These are phyloP conservation scores for Mycena amicta DNA, from an alignment of 768 basidiomycete species.

Conservation along the genomic window DNA sequence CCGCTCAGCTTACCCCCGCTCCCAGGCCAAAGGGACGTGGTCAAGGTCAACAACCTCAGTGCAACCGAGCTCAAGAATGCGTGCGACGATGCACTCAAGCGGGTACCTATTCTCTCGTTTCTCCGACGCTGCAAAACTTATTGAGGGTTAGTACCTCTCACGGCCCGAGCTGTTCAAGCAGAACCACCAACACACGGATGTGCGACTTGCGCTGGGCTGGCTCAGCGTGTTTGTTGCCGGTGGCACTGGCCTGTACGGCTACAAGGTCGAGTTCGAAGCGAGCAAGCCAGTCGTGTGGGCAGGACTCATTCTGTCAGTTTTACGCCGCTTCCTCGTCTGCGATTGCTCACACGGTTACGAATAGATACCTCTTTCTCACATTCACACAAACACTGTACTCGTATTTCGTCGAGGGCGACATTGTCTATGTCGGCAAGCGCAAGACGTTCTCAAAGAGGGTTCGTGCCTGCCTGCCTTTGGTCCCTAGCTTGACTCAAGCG, in stretches of 20 bases:
- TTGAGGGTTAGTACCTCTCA: slow-evolving; percentile 63
- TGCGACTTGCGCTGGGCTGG: slow-evolving; percentile 88
- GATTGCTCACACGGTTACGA: not conserved
- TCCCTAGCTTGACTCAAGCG: not conserved
- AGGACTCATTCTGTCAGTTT: slow-evolving; percentile 75
- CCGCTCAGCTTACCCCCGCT: slow-evolving; percentile 21
- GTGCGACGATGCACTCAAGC: slow-evolving; percentile 88
- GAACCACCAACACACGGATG: slow-evolving; percentile 85
- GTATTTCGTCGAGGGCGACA: slow-evolving; percentile 83
- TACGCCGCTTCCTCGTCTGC: slow-evolving; percentile 8
- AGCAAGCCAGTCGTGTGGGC: slow-evolving; percentile 79
- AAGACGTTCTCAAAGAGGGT: slow-evolving; percentile 89
- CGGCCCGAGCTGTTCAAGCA: slow-evolving; percentile 84
- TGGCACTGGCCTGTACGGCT: slow-evolving; percentile 83
- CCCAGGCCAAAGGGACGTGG: slow-evolving; percentile 42
- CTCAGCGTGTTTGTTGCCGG: slow-evolving; percentile 79
- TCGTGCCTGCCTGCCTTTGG: slow-evolving; percentile 31
- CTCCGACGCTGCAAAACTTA: not conserved
- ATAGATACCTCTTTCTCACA: slow-evolving; percentile 77
- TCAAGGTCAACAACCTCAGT: slow-evolving; percentile 65
- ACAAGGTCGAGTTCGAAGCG: slow-evolving; percentile 86
- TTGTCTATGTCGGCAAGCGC: slow-evolving; percentile 86
- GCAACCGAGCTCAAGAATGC: slow-evolving; percentile 66
- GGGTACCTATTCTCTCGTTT: slow-evolving; percentile 54
- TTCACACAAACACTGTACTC: slow-evolving; percentile 75